These are phyloP conservation scores for Phytopythium boreale DNA, from an alignment of 352 stramenopile genomes.

Conservation along the genomic window DNA sequence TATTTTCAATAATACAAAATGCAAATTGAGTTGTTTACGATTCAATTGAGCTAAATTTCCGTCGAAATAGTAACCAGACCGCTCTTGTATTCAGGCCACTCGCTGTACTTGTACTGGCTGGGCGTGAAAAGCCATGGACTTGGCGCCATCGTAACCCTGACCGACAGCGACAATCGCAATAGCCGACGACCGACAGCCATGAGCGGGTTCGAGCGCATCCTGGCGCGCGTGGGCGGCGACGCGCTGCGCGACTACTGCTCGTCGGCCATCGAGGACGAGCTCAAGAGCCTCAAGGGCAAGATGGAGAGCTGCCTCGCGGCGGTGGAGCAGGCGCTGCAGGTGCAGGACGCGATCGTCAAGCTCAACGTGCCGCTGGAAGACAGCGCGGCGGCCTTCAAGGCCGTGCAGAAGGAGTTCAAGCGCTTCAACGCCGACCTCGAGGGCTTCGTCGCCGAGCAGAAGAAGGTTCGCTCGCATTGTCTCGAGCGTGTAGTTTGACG, in stretches of 20 bases:
- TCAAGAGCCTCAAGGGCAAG: constrained; percentile 50
- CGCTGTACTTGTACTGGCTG: not conserved
- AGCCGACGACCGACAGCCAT: constrained; percentile 16
- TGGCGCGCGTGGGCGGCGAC: constrained; percentile 63
- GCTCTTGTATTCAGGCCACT: too few relatives aligned
- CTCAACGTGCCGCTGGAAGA: constrained; percentile 58
- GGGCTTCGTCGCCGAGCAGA: constrained; percentile 55
- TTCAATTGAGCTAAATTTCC: too few relatives aligned
- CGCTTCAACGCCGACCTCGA: constrained; percentile 43
- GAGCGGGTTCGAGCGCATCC: constrained; percentile 74
- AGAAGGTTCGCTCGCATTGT: not conserved
- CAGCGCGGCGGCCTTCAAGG: constrained; percentile 45
- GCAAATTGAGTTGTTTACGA: too few relatives aligned
- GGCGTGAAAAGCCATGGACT: not conserved
- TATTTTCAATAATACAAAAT: too few relatives aligned
- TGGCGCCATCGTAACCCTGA: not conserved
- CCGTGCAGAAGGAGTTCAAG: constrained; percentile 55
- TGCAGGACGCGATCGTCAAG: constrained; percentile 58
- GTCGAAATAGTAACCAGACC: too few relatives aligned
- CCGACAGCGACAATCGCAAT: too few relatives aligned
- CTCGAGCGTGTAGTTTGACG: not conserved
- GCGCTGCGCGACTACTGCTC: constrained; percentile 72
- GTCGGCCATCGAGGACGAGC: constrained; percentile 73
- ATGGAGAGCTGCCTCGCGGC: constrained; percentile 55
- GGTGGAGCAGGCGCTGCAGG: constrained; percentile 55